A percentile compares a stretch with the other conserved stretches of the same genome.
Evolutionary conservation across 257 asterid species (phyloP).

Genomic region (Cynanchum wilfordii): DNA sequence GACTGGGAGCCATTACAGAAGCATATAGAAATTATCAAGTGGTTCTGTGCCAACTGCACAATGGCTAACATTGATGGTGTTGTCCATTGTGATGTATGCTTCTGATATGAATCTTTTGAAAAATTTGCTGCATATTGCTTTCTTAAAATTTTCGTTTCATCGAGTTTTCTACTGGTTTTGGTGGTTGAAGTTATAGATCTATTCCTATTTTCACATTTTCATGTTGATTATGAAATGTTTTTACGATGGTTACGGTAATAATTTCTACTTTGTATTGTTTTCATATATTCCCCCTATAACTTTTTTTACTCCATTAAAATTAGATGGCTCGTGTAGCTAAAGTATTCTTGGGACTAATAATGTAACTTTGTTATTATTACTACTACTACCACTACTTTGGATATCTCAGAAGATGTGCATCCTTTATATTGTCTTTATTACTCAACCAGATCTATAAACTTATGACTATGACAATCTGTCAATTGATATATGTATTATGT

Average conservation of each 20-base stretch:
- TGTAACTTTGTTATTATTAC: neutral
- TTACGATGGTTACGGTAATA: neutral
- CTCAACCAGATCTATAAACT: neutral
- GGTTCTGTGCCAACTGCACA: conserved; percentile 96
- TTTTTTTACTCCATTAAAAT: neutral
- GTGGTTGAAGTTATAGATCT: neutral
- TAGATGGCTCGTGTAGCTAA: neutral
- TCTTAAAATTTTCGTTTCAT: neutral
- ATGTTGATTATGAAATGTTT: neutral
- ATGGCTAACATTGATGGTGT: conserved; percentile 56
- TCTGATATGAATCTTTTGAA: neutral
- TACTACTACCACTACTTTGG: neutral
- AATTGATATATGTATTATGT: neutral
- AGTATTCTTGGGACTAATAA: neutral
- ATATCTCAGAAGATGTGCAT: neutral
- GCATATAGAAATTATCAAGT: conserved; percentile 43
- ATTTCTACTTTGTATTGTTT: neutral
- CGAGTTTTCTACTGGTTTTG: neutral
- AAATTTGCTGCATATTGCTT: neutral
- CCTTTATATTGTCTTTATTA: neutral
- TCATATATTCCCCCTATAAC: neutral
- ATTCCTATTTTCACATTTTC: neutral
- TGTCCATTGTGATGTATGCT: conserved; percentile 60
- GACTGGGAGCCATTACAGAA: conserved; percentile 51
- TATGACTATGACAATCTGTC: neutral